Conservation (phyloP, 2,329 filamentous ascomycete species). For the Aspergillus tanneri region DNA sequence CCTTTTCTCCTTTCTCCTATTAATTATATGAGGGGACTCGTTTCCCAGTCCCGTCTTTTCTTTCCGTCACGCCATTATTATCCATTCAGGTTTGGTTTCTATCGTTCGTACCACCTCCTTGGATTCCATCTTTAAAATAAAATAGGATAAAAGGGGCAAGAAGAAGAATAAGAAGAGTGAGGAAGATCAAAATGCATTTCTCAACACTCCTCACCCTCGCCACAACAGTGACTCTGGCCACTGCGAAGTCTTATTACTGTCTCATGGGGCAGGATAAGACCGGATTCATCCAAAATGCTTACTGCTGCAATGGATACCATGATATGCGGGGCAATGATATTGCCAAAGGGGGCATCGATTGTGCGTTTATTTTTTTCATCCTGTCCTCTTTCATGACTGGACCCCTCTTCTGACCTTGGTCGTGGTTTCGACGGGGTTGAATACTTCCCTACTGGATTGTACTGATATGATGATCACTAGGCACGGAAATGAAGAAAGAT, state of each 20-base stretch:
- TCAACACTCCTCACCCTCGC: constrained; percentile 20
- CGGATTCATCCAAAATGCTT: constrained; percentile 29
- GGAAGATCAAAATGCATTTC: constrained; percentile 16
- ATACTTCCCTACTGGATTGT: neutral
- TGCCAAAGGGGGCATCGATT: constrained; percentile 24
- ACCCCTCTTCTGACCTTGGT: no score
- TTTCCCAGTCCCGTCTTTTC: no score
- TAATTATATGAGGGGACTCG: no score
- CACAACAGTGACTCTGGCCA: constrained; percentile 13
- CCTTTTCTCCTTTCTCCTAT: no score
- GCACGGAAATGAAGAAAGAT: constrained; percentile 20
- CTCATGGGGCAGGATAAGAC: constrained; percentile 27
- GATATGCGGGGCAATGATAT: constrained; percentile 20
- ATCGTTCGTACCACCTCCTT: no score
- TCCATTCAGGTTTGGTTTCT: no score
- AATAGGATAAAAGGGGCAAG: no score
- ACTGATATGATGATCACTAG: no score
- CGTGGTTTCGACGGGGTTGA: no score
- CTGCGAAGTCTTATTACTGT: constrained; percentile 22
- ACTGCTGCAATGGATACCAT: constrained; percentile 29
- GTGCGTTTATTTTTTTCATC: constrained; percentile 17
- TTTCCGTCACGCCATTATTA: no score
- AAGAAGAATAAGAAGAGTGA: neutral
- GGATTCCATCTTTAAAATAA: no score
- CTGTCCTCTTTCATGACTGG: no score